phyloP scores from a whole-genome alignment of 306 rosid genomes.

The Trifolium subterraneum region DNA sequence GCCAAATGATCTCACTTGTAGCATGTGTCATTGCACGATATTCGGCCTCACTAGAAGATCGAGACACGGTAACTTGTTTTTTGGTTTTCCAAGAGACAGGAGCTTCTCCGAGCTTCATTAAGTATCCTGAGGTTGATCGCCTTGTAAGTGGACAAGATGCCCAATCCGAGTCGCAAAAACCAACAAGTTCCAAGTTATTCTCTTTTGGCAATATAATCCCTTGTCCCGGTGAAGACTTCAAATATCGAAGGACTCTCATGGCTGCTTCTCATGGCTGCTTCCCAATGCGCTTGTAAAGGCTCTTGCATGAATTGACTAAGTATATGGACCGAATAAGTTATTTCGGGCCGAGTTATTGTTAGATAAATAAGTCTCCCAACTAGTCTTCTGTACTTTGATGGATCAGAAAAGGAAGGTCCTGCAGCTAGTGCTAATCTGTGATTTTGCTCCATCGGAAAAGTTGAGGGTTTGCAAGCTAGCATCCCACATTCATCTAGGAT shows the following conservation, averaged over 20 bases:
- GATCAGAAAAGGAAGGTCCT: too few relatives aligned
- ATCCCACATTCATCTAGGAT: too few relatives aligned
- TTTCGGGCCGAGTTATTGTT: too few relatives aligned
- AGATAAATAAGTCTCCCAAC: too few relatives aligned
- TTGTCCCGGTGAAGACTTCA: not conserved
- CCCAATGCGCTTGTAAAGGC: not conserved
- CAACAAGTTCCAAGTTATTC: not conserved
- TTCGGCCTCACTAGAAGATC: not conserved
- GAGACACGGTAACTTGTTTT: not conserved
- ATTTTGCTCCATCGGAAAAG: too few relatives aligned
- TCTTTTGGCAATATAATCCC: not conserved
- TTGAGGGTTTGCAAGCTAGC: too few relatives aligned
- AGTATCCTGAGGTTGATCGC: not conserved
- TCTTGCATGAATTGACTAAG: too few relatives aligned
- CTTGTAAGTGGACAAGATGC: not conserved
- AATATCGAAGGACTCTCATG: not conserved
- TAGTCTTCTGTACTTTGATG: too few relatives aligned
- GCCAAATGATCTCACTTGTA: not conserved
- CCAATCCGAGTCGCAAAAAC: not conserved
- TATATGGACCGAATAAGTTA: too few relatives aligned
- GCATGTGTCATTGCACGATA: not conserved
- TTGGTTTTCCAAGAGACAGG: not conserved
- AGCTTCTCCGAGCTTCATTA: not conserved
- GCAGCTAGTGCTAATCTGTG: too few relatives aligned
- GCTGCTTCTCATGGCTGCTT: too few relatives aligned